phyloP scores from a whole-genome alignment of 768 basidiomycete species.

The Kwoniella heveanensis region DNA sequence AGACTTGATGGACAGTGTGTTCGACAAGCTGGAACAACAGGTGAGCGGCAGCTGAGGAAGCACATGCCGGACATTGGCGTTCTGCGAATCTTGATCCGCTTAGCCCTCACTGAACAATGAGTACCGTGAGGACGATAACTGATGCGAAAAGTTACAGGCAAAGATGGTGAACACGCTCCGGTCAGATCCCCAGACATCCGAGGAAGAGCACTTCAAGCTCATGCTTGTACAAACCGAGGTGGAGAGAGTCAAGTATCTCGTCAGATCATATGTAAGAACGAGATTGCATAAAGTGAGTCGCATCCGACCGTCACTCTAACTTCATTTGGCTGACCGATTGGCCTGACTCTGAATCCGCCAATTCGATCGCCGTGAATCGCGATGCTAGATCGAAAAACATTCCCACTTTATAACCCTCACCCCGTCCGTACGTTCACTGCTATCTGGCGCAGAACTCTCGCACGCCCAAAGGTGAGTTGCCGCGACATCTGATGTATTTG shows the following conservation, averaged over 20 bases:
- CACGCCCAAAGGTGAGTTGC: slow-evolving; percentile 72
- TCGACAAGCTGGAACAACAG: slow-evolving; percentile 55
- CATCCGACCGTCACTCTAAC: not conserved
- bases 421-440: slow-evolving; percentile 70
- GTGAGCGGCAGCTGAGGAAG: too few species aligned
- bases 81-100: too few species aligned
- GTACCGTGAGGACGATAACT: too few species aligned
- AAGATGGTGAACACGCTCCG: slow-evolving; percentile 73
- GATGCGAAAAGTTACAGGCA: too few species aligned
- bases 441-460: slow-evolving; percentile 79
- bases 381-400: slow-evolving; percentile 81
- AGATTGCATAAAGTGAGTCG: slow-evolving; percentile 76
- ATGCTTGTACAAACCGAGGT: slow-evolving; percentile 93
- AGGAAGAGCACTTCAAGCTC: slow-evolving; percentile 90
- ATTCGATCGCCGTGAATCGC: too few species aligned
- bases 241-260: slow-evolving; percentile 88
- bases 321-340: too few species aligned
- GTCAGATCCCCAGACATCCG: slow-evolving; percentile 78
- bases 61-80: too few species aligned
- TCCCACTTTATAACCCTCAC: slow-evolving; percentile 75
- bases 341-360: too few species aligned
- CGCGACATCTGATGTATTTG: too few species aligned
- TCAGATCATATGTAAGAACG: slow-evolving; percentile 84
- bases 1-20: slow-evolving; percentile 48
- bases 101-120: too few species aligned